A percentile compares a stretch with the other conserved stretches of the same genome.
phyloP scores from a whole-genome alignment of 2,329 filamentous ascomycete genomes.

The Talaromyces sp. region DNA sequence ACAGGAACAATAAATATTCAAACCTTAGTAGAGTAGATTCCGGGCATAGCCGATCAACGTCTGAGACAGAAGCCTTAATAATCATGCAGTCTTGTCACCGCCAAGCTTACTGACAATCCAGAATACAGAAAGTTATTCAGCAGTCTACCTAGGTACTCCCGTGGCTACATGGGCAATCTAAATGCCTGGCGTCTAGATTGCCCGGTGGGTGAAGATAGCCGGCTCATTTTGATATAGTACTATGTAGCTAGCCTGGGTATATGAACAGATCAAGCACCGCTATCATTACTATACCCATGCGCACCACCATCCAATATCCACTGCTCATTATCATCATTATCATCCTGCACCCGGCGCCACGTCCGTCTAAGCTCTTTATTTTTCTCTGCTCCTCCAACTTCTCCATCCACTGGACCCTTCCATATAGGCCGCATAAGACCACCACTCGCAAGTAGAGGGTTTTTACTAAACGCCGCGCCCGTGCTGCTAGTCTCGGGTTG shows the following conservation, averaged over 20 bases:
- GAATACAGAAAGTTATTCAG: no score
- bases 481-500: conserved; percentile 19
- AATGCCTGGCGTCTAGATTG: no score
- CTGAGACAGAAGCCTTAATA: not conserved
- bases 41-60: not conserved
- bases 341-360: conserved; percentile 45
- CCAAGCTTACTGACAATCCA: no score
- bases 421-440: conserved; percentile 43
- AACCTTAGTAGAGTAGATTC: not conserved
- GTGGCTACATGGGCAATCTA: no score
- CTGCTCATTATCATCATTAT: conserved; percentile 45
- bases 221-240: not conserved
- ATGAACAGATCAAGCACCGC: not conserved
- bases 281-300: conserved; percentile 28
- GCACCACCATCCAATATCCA: conserved; percentile 45
- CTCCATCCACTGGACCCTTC: conserved; percentile 31
- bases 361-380: conserved; percentile 36
- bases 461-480: conserved; percentile 38
- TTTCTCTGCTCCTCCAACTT: conserved; percentile 20
- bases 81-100: not conserved
- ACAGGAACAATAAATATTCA: not conserved
- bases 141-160: no score
- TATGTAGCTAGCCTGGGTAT: not conserved
- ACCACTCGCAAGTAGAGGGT: conserved; percentile 41
- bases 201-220: not conserved